Evolutionary conservation across 2,329 filamentous ascomycete genomes (phyloP).

Genomic region (Aspergillus puulaauensis): DNA sequence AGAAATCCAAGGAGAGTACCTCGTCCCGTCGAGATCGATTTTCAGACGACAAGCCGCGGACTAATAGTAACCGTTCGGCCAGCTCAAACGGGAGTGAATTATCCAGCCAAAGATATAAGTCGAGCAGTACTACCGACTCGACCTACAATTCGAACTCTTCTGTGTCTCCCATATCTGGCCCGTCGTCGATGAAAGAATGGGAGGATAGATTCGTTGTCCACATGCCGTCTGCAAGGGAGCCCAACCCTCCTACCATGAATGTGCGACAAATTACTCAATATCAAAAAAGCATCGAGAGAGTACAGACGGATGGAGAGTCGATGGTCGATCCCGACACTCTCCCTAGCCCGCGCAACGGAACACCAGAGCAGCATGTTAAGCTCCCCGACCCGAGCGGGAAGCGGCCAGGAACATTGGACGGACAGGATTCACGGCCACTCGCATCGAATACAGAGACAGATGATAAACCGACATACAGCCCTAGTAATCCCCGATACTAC

Average conservation of each 20-base stretch:
- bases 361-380: slow-evolving; percentile 30
- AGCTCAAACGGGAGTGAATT: slow-evolving; percentile 29
- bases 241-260: slow-evolving; percentile 42
- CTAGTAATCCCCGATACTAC: slow-evolving; percentile 30
- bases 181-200: slow-evolving; percentile 34
- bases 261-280: slow-evolving; percentile 40
- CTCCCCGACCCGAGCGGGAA: slow-evolving; percentile 23
- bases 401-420: slow-evolving; percentile 16
- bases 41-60: slow-evolving; percentile 29
- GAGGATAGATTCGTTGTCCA: slow-evolving; percentile 45
- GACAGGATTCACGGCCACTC: slow-evolving; percentile 19
- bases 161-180: slow-evolving; percentile 31
- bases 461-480: neutral
- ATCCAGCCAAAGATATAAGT: slow-evolving; percentile 17
- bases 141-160: slow-evolving; percentile 29
- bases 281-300: slow-evolving; percentile 37
- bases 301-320: slow-evolving; percentile 28
- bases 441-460: slow-evolving; percentile 11
- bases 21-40: slow-evolving; percentile 13
- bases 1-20: slow-evolving; percentile 19
- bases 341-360: slow-evolving; percentile 31
- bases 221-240: slow-evolving; percentile 44
- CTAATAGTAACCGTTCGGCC: slow-evolving; percentile 37
- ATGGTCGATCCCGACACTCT: slow-evolving; percentile 33
- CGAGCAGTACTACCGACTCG: slow-evolving; percentile 23